These are phyloP conservation scores for Hypoxylon sp. DNA, from an alignment of 2,329 filamentous ascomycete species.

Conservation along the genomic window DNA sequence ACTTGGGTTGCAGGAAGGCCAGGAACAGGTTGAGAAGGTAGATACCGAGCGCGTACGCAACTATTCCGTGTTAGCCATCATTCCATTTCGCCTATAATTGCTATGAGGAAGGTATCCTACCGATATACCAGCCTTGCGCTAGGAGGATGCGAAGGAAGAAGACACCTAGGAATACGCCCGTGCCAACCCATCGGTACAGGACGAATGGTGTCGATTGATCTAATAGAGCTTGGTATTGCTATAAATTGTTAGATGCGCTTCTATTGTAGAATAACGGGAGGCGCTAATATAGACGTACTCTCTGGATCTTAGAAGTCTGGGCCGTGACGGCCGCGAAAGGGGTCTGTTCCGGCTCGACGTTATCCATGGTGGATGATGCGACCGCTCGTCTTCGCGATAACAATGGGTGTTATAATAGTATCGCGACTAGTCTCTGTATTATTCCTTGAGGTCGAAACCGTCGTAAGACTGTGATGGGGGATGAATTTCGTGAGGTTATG, in stretches of 20 bases:
- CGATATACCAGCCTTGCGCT: slow-evolving; percentile 98
- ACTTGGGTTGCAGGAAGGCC: slow-evolving; percentile 97
- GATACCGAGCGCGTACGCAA: slow-evolving; percentile 97
- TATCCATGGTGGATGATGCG: slow-evolving; percentile 74
- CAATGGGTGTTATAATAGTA: background rate
- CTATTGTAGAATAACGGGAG: background rate
- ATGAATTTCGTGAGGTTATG: slow-evolving; percentile 10
- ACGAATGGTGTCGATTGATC: slow-evolving; percentile 94
- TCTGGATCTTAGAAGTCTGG: slow-evolving; percentile 81
- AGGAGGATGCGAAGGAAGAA: slow-evolving; percentile 93
- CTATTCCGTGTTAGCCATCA: slow-evolving; percentile 61
- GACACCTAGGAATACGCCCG: slow-evolving; percentile 77
- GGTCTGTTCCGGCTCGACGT: slow-evolving; percentile 86
- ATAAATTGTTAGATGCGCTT: slow-evolving; percentile 39
- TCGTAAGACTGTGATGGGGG: background rate
- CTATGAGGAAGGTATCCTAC: slow-evolving; percentile 63
- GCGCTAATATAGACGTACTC: slow-evolving; percentile 65
- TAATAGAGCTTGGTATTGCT: slow-evolving; percentile 95
- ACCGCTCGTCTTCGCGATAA: slow-evolving; percentile 5
- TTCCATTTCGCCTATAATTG: background rate
- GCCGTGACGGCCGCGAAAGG: slow-evolving; percentile 91
- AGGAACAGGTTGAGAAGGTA: slow-evolving; percentile 99
- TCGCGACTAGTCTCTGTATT: slow-evolving; percentile 1
- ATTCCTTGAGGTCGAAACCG: background rate
- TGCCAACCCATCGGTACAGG: slow-evolving; percentile 90